Evolutionary conservation across 345 rosid genomes (phyloP).

Genomic region (Fremontodendron californicum): DNA sequence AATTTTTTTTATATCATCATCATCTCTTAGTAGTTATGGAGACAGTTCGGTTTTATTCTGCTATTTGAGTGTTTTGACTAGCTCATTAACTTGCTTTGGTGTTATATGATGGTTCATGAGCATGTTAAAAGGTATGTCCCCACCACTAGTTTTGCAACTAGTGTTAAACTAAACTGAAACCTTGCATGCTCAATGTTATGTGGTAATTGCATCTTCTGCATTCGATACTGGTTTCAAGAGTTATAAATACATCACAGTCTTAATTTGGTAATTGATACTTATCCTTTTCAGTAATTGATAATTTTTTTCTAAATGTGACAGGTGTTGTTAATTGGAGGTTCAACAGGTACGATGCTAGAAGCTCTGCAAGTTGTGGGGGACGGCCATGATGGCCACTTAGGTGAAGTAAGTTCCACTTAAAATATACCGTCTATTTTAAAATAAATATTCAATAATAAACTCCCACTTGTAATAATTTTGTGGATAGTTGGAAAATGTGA

Average conservation of each 20-base stretch:
- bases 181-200: not conserved
- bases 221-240: not conserved
- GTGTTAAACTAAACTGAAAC: not conserved
- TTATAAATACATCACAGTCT: not conserved
- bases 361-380: constrained; percentile 90
- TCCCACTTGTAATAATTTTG: not conserved
- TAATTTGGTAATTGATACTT: constrained; percentile 9
- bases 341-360: constrained; percentile 98
- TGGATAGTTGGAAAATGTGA: not conserved
- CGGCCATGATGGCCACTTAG: constrained; percentile 50
- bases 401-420: constrained; percentile 59
- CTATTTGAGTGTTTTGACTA: not conserved
- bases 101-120: not conserved
- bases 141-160: not conserved
- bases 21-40: not conserved
- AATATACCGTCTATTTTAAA: not conserved
- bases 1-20: not conserved
- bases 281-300: not conserved
- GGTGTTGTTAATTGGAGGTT: constrained; percentile 93
- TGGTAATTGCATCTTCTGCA: not conserved
- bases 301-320: constrained; percentile 27
- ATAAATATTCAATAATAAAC: not conserved
- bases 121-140: not conserved
- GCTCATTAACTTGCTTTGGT: not conserved
- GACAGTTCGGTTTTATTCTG: not conserved